These are phyloP conservation scores for Puccinia coronata DNA, from an alignment of 1,284 basidiomycete genomes.

Conservation along the genomic window DNA sequence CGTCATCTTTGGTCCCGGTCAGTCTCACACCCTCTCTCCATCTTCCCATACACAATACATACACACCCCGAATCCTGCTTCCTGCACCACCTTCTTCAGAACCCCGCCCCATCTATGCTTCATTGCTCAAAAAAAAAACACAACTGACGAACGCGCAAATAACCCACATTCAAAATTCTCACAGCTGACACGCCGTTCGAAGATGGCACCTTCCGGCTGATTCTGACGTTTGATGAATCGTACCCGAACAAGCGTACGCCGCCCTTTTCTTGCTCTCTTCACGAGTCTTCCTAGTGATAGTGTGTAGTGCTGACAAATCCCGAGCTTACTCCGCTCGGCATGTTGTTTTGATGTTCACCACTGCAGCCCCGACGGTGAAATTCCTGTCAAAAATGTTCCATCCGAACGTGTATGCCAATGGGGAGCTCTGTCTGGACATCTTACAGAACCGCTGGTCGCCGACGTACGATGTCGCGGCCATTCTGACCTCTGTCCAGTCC, in stretches of 20 bases:
- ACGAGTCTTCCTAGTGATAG: no score
- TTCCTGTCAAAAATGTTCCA: conserved; percentile 98
- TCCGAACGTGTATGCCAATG: conserved; percentile 97
- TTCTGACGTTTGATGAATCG: conserved; percentile 92
- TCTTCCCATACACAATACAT: no score
- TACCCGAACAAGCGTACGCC: conserved; percentile 83
- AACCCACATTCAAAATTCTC: no score
- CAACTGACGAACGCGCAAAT: no score
- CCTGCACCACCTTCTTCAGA: no score
- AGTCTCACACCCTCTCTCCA: conserved; percentile 57
- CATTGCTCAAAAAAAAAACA: no score
- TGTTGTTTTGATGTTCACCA: background rate
- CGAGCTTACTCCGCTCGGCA: background rate
- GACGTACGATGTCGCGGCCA: conserved; percentile 97
- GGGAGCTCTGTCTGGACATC: conserved; percentile 96
- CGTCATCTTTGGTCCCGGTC: conserved; percentile 96
- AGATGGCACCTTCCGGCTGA: conserved; percentile 95
- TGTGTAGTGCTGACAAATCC: no score
- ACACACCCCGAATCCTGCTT: no score
- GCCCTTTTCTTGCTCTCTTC: background rate
- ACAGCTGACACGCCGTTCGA: conserved; percentile 96
- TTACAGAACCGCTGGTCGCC: conserved; percentile 97
- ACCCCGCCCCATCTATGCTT: no score
- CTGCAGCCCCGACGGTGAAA: conserved; percentile 83
- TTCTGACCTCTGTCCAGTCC: conserved; percentile 92